Percentiles rank a stretch among this genome's conserved stretches.
These are phyloP conservation scores for Colletotrichum lini DNA, from an alignment of 2,329 filamentous ascomycete genomes.

Conservation along the genomic window DNA sequence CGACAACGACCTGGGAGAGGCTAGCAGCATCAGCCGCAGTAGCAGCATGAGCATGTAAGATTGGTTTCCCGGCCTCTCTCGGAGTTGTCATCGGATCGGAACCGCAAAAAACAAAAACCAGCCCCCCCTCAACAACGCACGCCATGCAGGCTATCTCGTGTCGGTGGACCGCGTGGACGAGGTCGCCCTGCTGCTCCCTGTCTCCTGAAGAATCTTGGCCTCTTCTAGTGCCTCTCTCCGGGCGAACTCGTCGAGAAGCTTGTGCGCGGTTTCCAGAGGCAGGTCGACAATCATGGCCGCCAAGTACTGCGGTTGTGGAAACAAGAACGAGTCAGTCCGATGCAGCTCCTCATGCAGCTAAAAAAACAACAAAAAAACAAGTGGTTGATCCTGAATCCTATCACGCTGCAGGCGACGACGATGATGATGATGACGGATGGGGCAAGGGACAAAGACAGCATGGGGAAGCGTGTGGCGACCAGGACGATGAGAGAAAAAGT, in stretches of 20 bases:
- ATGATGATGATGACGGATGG: too few species aligned
- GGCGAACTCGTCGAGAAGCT: conserved; percentile 45
- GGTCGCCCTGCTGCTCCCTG: conserved; percentile 38
- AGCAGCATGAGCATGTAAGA: too few species aligned
- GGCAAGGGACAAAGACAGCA: not conserved
- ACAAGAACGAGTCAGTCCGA: conserved; percentile 17
- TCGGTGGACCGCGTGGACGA: conserved; percentile 41
- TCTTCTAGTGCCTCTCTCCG: conserved; percentile 42
- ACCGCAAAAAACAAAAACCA: not conserved
- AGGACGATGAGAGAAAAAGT: too few species aligned
- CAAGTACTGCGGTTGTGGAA: conserved; percentile 31
- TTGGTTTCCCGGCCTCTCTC: not conserved
- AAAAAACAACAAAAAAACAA: not conserved
- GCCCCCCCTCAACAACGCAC: not conserved
- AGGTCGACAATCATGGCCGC: conserved; percentile 43
- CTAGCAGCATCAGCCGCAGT: not conserved
- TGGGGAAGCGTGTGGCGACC: too few species aligned
- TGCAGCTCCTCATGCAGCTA: conserved; percentile 1
- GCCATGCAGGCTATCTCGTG: conserved; percentile 2
- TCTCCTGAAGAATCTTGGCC: conserved; percentile 41
- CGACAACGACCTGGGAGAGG: not conserved
- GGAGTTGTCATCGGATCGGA: not conserved
- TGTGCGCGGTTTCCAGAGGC: conserved; percentile 45
- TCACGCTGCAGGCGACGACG: not conserved
- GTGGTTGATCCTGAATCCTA: not conserved